A percentile compares a stretch with the other conserved stretches of the same genome.
Conservation (phyloP, 345 rosid species). For the Geranium rotundifolium region DNA sequence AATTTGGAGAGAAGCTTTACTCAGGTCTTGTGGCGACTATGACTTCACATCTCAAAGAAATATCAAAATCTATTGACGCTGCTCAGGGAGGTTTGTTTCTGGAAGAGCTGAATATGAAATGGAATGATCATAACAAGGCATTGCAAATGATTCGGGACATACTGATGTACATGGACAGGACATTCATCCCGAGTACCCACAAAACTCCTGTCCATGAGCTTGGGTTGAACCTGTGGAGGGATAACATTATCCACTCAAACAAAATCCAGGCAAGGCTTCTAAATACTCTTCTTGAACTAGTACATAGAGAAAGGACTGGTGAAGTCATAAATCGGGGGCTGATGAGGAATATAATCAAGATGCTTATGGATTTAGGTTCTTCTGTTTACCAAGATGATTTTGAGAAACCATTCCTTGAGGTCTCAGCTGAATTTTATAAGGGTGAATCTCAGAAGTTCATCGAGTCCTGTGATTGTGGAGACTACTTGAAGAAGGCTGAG, state of each 20-base stretch:
- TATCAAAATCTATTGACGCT: constrained; percentile 66
- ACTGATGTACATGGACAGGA: constrained; percentile 97
- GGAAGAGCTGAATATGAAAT: constrained; percentile 88
- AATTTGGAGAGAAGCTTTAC: constrained; percentile 85
- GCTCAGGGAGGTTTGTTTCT: constrained; percentile 88
- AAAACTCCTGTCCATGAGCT: constrained; percentile 91
- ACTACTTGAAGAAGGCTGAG: constrained; percentile 86
- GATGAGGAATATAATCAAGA: constrained; percentile 84
- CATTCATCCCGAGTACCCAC: constrained; percentile 63
- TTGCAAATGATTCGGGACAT: constrained; percentile 95
- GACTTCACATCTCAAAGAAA: constrained; percentile 82
- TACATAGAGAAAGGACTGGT: constrained; percentile 69
- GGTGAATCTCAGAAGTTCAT: constrained; percentile 90
- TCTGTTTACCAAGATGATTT: constrained; percentile 92
- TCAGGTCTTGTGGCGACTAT: constrained; percentile 71
- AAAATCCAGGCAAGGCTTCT: constrained; percentile 69
- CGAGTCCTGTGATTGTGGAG: constrained; percentile 91
- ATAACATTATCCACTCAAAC: constrained; percentile 56
- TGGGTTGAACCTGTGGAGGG: constrained; percentile 90
- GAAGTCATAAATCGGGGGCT: constrained; percentile 88
- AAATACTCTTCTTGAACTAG: constrained; percentile 75
- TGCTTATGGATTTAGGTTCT: constrained; percentile 92
- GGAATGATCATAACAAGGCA: constrained; percentile 98
- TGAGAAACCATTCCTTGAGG: constrained; percentile 86
- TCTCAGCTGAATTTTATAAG: constrained; percentile 82